Conservation (phyloP, 2,329 filamentous ascomycete genomes). For the Diaporthe ilicicola region DNA sequence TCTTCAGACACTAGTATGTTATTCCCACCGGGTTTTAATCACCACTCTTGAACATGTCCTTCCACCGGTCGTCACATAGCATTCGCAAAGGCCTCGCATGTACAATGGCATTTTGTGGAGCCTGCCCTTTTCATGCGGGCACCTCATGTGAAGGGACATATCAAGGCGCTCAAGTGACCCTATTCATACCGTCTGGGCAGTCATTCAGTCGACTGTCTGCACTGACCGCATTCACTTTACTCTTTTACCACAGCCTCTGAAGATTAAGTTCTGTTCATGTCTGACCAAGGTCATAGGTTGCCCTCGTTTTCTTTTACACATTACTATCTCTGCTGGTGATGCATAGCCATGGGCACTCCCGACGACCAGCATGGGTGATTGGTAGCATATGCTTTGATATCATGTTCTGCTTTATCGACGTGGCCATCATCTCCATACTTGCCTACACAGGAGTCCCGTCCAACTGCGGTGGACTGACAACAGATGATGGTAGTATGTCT, state of each 20-base stretch:
- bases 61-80: background rate
- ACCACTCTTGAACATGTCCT: background rate
- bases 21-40: background rate
- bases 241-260: too few species aligned
- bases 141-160: too few species aligned
- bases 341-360: constrained; percentile 41
- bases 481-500: background rate
- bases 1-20: constrained; percentile 47
- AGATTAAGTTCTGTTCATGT: background rate
- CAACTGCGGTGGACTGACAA: constrained; percentile 45
- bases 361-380: constrained; percentile 38
- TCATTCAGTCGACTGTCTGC: too few species aligned
- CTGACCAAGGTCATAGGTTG: constrained; percentile 38
- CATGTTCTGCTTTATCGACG: constrained; percentile 40
- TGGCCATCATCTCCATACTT: constrained; percentile 46
- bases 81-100: too few species aligned
- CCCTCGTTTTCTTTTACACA: constrained; percentile 43
- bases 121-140: too few species aligned
- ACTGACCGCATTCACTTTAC: too few species aligned
- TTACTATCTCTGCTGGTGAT: constrained; percentile 43
- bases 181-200: too few species aligned
- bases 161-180: too few species aligned
- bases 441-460: constrained; percentile 44
- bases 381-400: constrained; percentile 43
- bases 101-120: too few species aligned